Evolutionary conservation across 305 asterid species (phyloP).

Genomic region (Plantago lanceolata): DNA sequence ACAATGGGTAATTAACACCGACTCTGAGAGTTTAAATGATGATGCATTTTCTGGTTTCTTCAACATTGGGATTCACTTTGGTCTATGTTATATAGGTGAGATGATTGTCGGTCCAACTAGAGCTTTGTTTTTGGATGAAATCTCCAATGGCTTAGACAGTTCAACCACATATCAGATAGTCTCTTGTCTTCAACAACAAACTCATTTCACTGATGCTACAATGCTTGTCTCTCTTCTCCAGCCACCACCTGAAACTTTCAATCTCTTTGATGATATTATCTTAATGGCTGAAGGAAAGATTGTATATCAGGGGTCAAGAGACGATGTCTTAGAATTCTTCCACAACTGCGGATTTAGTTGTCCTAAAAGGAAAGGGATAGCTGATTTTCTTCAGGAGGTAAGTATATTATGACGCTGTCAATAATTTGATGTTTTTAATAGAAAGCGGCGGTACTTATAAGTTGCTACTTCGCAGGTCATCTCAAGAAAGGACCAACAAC

Average conservation of each 20-base stretch:
- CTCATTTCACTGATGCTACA: slow-evolving; percentile 37
- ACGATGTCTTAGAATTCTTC: slow-evolving; percentile 31
- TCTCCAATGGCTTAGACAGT: slow-evolving; percentile 43
- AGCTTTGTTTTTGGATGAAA: slow-evolving; percentile 41
- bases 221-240: slow-evolving; percentile 43
- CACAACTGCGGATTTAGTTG: slow-evolving; percentile 32
- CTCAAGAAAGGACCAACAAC: slow-evolving; percentile 64
- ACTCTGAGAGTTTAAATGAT: neutral
- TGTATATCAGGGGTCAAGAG: slow-evolving; percentile 36
- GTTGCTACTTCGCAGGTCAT: slow-evolving; percentile 36
- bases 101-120: slow-evolving; percentile 41
- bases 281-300: slow-evolving; percentile 39
- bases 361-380: slow-evolving; percentile 40
- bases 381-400: slow-evolving; percentile 45
- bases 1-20: slow-evolving; percentile 31
- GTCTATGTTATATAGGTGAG: slow-evolving; percentile 28
- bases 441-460: neutral
- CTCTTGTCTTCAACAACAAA: slow-evolving; percentile 37
- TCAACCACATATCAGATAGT: slow-evolving; percentile 40
- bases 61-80: neutral
- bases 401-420: slow-evolving; percentile 5
- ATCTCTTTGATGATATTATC: slow-evolving; percentile 40
- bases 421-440: neutral
- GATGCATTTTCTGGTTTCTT: no score
- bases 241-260: slow-evolving; percentile 46